Base-by-base conservation (phyloP, 176 grass and related monocot species). In the Oryza nivara region DNA sequence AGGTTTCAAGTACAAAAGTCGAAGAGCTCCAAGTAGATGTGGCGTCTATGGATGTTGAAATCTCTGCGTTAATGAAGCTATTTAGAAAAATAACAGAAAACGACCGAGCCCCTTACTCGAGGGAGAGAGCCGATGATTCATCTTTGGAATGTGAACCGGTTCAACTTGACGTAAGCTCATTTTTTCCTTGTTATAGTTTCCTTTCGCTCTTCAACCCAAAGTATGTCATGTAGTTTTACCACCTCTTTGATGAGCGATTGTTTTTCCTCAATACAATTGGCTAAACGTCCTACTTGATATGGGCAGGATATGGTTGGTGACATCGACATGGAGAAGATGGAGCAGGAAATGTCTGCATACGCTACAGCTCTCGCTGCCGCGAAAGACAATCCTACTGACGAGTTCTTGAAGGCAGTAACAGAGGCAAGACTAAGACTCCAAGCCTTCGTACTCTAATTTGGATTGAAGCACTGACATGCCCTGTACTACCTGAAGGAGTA, bases 1-100 rank as follows among this genome's bases (percentile, higher is more conserved):
- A 88, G 48, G 71, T 94, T 26, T 94, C 97, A 11, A 94, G 70
- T 76, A 86, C 80, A 22, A 99, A 92, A 72, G 89, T 94, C 63
- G 90, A 96, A 77, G 90, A 96, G 77, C 91, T 99, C 44, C 77
- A 96, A 91, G 93, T 88, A 11, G 79, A 99, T 89, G 88, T 94
- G 46, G 77, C 88, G 76, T 87, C 90, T 78, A 99, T 99, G 97
- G 92, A 95, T 28, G 77, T 84, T 19, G 97, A 92, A 76, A 93
- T 94, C 22, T 88, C 91, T 83, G 78, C 90, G 68, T 65, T 96
- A 28, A 94, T 94, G 92, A 91, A 99, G 75, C 72, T 92, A 17
- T 99, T 94, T 70, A 89, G 92, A 70, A 82, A 91, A 80, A 84
- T 99, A 83, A 82, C 86, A 82, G 78, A 89, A 85, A 89, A 88